These are phyloP conservation scores for Phaeosphaeriaceae sp. DNA, from an alignment of 2,329 filamentous ascomycete genomes.

Conservation along the genomic window DNA sequence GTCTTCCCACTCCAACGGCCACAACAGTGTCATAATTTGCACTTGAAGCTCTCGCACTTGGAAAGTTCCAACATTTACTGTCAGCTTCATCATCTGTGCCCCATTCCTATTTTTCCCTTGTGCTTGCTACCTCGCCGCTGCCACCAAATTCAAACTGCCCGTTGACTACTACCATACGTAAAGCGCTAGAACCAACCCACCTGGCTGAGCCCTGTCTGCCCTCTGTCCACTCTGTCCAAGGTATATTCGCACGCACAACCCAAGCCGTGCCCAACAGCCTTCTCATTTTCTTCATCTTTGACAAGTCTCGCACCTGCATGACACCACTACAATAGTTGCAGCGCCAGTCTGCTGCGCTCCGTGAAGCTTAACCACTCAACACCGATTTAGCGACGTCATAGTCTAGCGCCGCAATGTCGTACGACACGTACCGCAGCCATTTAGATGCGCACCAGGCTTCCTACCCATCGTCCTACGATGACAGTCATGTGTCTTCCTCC, in stretches of 20 bases:
- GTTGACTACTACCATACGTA: conserved; percentile 20
- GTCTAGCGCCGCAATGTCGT: conserved; percentile 19
- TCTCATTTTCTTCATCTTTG: conserved; percentile 10
- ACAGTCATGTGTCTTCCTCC: conserved; percentile 22
- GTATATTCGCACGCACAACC: conserved; percentile 9
- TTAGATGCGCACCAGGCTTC: conserved; percentile 22
- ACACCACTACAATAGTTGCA: conserved; percentile 24
- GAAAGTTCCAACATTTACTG: background rate
- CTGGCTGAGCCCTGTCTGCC: conserved; percentile 23
- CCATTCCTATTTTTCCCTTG: conserved; percentile 6
- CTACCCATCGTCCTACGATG: conserved; percentile 28
- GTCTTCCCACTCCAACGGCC: conserved; percentile 2
- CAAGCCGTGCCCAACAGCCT: conserved; percentile 4
- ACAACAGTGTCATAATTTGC: background rate
- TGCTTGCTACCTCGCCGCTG: conserved; percentile 10
- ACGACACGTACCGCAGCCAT: conserved; percentile 26
- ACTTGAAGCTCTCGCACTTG: conserved; percentile 2
- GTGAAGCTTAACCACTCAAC: conserved; percentile 10
- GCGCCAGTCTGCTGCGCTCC: conserved; percentile 28
- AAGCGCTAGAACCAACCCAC: conserved; percentile 15
- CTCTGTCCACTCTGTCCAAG: conserved; percentile 11
- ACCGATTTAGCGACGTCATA: conserved; percentile 25
- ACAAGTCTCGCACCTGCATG: conserved; percentile 25
- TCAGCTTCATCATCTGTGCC: conserved; percentile 18
- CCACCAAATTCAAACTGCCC: conserved; percentile 10